Conservation (phyloP, 1,284 basidiomycete genomes). For the Moesziomyces sp. region DNA sequence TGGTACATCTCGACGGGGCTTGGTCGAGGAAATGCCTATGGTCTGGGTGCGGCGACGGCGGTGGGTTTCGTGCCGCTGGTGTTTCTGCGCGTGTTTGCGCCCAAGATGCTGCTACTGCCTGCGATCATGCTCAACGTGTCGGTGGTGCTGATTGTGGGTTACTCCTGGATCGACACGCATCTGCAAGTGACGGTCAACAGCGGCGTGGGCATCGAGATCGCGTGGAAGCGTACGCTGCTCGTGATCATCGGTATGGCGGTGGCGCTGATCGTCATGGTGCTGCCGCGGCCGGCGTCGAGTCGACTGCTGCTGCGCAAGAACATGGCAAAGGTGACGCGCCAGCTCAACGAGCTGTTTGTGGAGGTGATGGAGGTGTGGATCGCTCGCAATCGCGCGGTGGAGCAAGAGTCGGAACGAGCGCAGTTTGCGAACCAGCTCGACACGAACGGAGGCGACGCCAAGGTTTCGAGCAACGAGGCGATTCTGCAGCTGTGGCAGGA, state of each 20-base stretch:
- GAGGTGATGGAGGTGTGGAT: conserved; percentile 44
- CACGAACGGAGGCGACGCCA: conserved; percentile 42
- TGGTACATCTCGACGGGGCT: conserved; percentile 76
- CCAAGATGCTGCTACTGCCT: conserved; percentile 77
- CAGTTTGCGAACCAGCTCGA: conserved; percentile 71
- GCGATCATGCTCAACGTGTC: conserved; percentile 79
- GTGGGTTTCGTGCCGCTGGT: conserved; percentile 76
- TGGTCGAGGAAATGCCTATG: conserved; percentile 73
- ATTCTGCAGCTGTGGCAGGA: conserved; percentile 24
- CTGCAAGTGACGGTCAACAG: conserved; percentile 52
- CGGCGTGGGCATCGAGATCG: conserved; percentile 70
- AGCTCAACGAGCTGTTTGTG: conserved; percentile 35
- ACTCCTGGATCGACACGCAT: conserved; percentile 55
- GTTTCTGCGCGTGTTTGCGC: conserved; percentile 77
- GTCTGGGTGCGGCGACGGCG: conserved; percentile 77
- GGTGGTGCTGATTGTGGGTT: conserved; percentile 68
- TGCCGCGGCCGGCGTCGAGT: conserved; percentile 71
- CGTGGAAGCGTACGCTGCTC: conserved; percentile 69
- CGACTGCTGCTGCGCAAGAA: conserved; percentile 72
- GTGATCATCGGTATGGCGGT: conserved; percentile 64
- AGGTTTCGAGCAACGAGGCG: conserved; percentile 35
- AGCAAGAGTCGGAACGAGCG: conserved; percentile 68
- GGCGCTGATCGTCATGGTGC: conserved; percentile 57
- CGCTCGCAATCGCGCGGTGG: conserved; percentile 66
- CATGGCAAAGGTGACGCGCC: conserved; percentile 67